Evolutionary conservation across 2,329 filamentous ascomycete genomes (phyloP).

Genomic region (Clarireedia paspali): DNA sequence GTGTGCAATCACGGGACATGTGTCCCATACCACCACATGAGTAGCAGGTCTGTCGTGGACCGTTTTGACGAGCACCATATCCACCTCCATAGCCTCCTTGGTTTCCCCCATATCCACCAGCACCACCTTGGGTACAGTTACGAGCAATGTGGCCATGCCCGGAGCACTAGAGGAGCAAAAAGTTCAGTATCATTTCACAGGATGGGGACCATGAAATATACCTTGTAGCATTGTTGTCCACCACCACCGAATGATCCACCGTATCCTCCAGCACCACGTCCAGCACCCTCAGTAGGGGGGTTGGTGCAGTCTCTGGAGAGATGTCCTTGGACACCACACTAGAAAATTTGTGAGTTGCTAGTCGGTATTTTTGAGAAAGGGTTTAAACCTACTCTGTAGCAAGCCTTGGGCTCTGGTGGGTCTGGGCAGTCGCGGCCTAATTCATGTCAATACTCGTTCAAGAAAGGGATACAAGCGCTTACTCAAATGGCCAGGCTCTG

Average conservation of each 20-base stretch:
- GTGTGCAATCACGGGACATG: conserved; percentile 94
- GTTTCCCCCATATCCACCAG: conserved; percentile 35
- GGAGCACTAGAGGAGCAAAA: conserved; percentile 57
- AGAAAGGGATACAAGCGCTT: conserved; percentile 33
- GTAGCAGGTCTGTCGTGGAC: conserved; percentile 77
- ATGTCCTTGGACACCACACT: conserved; percentile 75
- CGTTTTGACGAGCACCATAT: conserved; percentile 44
- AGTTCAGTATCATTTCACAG: conserved; percentile 3
- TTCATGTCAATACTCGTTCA: conserved; percentile 15
- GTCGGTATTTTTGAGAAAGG: not conserved
- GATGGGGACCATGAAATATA: conserved; percentile 6
- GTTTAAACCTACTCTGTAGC: conserved; percentile 45
- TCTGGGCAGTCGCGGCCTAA: conserved; percentile 83
- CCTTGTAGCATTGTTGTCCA: conserved; percentile 80
- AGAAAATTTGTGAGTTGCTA: not conserved
- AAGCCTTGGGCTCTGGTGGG: conserved; percentile 72
- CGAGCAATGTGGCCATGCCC: conserved; percentile 94
- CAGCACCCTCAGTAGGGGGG: conserved; percentile 27
- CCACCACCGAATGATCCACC: conserved; percentile 33
- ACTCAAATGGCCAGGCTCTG: conserved; percentile 70
- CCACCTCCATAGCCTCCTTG: conserved; percentile 31
- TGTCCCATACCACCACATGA: conserved; percentile 95
- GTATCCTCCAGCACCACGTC: conserved; percentile 22
- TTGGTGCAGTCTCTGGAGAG: conserved; percentile 67
- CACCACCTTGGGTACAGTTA: conserved; percentile 61